phyloP scores from a whole-genome alignment of 2,329 filamentous ascomycete species.

The Seiridium cupressi region DNA sequence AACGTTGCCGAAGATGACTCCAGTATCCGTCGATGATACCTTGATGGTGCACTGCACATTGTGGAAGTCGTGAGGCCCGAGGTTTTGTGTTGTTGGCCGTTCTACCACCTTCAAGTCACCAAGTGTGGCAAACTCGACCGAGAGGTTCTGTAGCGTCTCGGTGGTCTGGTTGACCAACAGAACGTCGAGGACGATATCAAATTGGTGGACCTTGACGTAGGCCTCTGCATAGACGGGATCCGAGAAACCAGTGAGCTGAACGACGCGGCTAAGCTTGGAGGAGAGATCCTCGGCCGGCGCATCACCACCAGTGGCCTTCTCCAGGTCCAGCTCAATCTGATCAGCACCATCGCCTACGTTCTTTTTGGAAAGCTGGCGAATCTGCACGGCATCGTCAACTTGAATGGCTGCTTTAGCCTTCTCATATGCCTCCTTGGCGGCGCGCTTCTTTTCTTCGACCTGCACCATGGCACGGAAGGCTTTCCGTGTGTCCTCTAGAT shows the following conservation, averaged over 20 bases:
- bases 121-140: conserved; percentile 96
- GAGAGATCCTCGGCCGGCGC: conserved; percentile 78
- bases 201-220: conserved; percentile 98
- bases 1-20: conserved; percentile 98
- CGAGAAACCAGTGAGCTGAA: conserved; percentile 96
- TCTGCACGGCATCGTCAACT: conserved; percentile 90
- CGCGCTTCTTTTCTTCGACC: conserved; percentile 95
- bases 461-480: conserved; percentile 97
- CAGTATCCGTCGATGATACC: conserved; percentile 95
- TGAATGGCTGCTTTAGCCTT: conserved; percentile 93
- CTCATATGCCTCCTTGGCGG: conserved; percentile 88
- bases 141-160: conserved; percentile 94
- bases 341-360: conserved; percentile 78
- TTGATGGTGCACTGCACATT: conserved; percentile 99
- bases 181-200: conserved; percentile 96
- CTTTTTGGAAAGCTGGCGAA: conserved; percentile 92
- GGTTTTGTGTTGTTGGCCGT: conserved; percentile 91
- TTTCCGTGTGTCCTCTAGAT: conserved; percentile 90
- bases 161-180: conserved; percentile 96
- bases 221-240: conserved; percentile 98
- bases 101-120: conserved; percentile 98
- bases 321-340: conserved; percentile 84
- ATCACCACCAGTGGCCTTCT: conserved; percentile 92
- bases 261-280: conserved; percentile 92
- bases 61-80: conserved; percentile 93